A percentile compares a stretch with the other conserved stretches of the same genome.
Conservation (phyloP, 2,329 filamentous ascomycete species). For the Scopulariopsis brevicaulis region DNA sequence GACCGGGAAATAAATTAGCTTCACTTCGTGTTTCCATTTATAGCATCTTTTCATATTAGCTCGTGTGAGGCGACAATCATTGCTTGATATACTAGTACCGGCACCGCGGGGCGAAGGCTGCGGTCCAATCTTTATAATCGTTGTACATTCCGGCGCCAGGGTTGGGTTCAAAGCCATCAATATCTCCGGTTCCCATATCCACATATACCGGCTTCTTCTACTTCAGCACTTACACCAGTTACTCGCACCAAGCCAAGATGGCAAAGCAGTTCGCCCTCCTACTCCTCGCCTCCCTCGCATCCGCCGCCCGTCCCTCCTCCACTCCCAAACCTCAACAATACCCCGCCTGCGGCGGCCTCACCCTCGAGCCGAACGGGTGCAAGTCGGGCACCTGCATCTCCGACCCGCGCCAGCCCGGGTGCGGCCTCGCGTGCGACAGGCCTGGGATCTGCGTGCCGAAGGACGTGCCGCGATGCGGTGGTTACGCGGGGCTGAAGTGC, state of each 20-base stretch:
- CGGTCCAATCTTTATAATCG: background rate
- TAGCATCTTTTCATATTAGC: background rate
- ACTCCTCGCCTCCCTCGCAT: background rate
- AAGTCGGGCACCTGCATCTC: conserved; percentile 9
- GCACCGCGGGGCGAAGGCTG: background rate
- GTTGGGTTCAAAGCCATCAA: too few relatives aligned
- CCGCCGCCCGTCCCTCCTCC: background rate
- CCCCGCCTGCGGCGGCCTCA: conserved; percentile 10
- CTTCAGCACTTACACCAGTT: too few relatives aligned
- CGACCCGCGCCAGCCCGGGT: conserved; percentile 9
- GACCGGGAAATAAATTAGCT: background rate
- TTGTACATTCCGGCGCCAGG: too few relatives aligned
- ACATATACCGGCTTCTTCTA: too few relatives aligned
- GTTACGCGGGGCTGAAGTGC: conserved; percentile 7
- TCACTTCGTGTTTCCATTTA: background rate
- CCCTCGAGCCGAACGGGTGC: conserved; percentile 5
- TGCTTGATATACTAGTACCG: background rate
- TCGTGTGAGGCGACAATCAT: background rate
- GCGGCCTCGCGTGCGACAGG: conserved; percentile 11
- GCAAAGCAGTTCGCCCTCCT: background rate
- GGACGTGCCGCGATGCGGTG: conserved; percentile 7
- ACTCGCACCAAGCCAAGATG: background rate
- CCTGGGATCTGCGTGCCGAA: conserved; percentile 11
- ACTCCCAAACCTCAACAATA: conserved; percentile 1
- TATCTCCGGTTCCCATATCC: too few relatives aligned